Percentiles rank a stretch among this genome's conserved stretches.
Conservation (phyloP, 1,284 basidiomycete genomes). For the Ganoderma lucidum region DNA sequence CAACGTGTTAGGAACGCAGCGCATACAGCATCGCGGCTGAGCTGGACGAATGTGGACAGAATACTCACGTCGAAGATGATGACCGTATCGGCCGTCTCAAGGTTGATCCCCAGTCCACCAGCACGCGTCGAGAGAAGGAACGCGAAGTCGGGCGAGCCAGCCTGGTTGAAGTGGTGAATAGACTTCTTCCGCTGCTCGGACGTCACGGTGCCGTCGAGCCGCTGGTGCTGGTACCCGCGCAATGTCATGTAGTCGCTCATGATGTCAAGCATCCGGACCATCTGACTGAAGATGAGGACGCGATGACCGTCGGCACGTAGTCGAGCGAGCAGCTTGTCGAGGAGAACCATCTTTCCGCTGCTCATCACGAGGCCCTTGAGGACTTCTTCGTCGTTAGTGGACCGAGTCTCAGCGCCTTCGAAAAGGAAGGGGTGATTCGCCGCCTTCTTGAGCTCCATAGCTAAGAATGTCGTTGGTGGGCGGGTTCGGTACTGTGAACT, state of each 20-base stretch:
- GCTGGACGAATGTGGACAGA: constrained; percentile 21
- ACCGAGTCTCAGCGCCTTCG: constrained; percentile 90
- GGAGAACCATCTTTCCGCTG: constrained; percentile 96
- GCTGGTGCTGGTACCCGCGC: constrained; percentile 85
- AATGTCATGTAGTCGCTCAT: constrained; percentile 96
- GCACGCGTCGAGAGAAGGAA: constrained; percentile 95
- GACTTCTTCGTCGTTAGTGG: constrained; percentile 84
- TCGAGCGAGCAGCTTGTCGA: constrained; percentile 92
- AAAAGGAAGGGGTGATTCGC: constrained; percentile 99
- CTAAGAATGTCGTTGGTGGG: constrained; percentile 44
- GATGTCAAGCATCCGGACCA: constrained; percentile 99
- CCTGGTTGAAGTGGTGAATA: constrained; percentile 82
- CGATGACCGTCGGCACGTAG: constrained; percentile 94
- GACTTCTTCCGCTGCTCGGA: constrained; percentile 87
- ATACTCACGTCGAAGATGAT: constrained; percentile 95
- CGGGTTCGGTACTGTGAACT: not conserved
- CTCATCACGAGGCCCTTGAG: constrained; percentile 98
- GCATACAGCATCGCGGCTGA: constrained; percentile 23
- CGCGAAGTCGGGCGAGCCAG: constrained; percentile 76
- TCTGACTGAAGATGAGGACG: constrained; percentile 98
- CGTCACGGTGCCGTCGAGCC: constrained; percentile 79
- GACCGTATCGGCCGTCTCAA: constrained; percentile 98
- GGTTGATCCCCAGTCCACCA: constrained; percentile 97
- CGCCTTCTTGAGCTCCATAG: constrained; percentile 97
- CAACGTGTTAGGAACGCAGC: constrained; percentile 36